These are phyloP conservation scores for Leersia perrieri DNA, from an alignment of 176 grass and related monocot genomes.

Conservation along the genomic window DNA sequence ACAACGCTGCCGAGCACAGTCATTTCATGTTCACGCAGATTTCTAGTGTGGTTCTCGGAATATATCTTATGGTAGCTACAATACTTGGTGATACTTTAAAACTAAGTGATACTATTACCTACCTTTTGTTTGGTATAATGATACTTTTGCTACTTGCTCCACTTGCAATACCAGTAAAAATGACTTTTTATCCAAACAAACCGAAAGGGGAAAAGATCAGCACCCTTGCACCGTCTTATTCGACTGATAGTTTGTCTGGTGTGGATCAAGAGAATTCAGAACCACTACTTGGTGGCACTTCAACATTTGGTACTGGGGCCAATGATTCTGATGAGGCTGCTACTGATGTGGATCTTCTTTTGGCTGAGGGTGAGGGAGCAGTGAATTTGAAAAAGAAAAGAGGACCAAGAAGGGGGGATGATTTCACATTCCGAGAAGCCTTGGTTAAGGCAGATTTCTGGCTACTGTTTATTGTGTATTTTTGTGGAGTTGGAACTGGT, in stretches of 20 bases:
- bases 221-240: slow-evolving; percentile 47
- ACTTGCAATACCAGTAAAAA: slow-evolving; percentile 87
- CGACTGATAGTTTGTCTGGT: slow-evolving; percentile 49
- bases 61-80: slow-evolving; percentile 74
- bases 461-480: slow-evolving; percentile 77
- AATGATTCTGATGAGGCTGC: slow-evolving; percentile 49
- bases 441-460: slow-evolving; percentile 89
- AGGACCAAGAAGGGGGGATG: slow-evolving; percentile 76
- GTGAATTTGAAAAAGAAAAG: slow-evolving; percentile 73
- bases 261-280: slow-evolving; percentile 50
- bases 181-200: slow-evolving; percentile 80
- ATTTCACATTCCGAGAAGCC: slow-evolving; percentile 89
- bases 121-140: slow-evolving; percentile 80
- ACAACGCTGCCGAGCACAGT: slow-evolving; percentile 58
- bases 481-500: slow-evolving; percentile 87
- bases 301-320: slow-evolving; percentile 18
- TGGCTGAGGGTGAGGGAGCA: slow-evolving; percentile 87
- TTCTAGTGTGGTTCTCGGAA: slow-evolving; percentile 67
- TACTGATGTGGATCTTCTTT: slow-evolving; percentile 77
- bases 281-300: slow-evolving; percentile 48
- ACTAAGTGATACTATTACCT: slow-evolving; percentile 47
- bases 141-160: slow-evolving; percentile 80
- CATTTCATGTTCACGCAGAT: slow-evolving; percentile 90
- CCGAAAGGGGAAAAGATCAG: slow-evolving; percentile 41
- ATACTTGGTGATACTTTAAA: slow-evolving; percentile 59